Evolutionary conservation across 176 grass and related monocot genomes (phyloP).

Genomic region (Canna indica): DNA sequence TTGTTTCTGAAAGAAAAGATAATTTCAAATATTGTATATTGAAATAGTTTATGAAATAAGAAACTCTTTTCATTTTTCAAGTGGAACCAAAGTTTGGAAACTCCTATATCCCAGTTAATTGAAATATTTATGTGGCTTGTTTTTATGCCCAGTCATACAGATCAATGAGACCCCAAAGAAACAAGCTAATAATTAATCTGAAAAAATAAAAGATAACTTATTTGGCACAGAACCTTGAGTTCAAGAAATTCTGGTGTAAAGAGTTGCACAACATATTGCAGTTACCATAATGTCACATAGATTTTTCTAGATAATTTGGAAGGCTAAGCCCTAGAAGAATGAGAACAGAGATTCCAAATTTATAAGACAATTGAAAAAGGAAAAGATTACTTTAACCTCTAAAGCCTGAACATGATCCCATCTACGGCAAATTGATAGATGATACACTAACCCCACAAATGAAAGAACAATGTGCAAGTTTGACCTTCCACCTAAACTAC

Average conservation of each 20-base stretch:
- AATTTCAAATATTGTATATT: background rate
- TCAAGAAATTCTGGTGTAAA: background rate
- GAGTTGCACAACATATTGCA: background rate
- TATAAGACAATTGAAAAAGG: background rate
- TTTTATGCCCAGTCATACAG: too few species aligned
- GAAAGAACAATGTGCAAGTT: background rate
- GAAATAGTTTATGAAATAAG: too few species aligned
- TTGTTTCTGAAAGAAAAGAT: background rate
- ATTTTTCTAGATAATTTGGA: background rate
- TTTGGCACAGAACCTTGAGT: background rate
- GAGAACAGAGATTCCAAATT: background rate
- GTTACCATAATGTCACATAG: too few species aligned
- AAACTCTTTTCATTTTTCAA: too few species aligned
- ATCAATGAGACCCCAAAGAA: background rate
- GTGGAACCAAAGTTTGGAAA: too few species aligned
- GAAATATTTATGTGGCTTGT: background rate
- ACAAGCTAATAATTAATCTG: background rate
- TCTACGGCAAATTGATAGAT: background rate
- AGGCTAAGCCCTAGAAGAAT: background rate
- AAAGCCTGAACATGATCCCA: background rate
- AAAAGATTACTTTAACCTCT: too few species aligned
- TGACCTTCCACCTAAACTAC: background rate
- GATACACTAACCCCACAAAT: background rate
- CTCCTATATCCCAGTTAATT: background rate
- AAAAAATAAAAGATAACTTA: background rate